Base-by-base conservation (phyloP, 345 rosid species). In the Salix koriyanagi region DNA sequence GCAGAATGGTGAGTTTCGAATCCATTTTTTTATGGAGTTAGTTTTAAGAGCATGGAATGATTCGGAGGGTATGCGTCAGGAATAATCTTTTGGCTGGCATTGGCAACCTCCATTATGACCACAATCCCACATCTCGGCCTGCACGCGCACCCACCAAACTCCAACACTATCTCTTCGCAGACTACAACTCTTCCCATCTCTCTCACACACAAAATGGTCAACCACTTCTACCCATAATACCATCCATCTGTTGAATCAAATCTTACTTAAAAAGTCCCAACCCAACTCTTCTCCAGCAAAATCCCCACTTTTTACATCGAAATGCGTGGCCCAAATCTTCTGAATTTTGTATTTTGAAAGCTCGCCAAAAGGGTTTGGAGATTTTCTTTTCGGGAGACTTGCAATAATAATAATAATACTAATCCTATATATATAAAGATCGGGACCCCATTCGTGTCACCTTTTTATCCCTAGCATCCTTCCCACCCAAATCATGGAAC, bases 91-190 rank as follows among this genome's bases (percentile, higher is more conserved):
- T 69, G 80, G 81, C 72, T 81, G 81, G 30, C 30, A 26, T 26
- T 28, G 30, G 81, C 81, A 81, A 68, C 82, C 74, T 28, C 84
- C 80, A 91, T 72, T 80, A 85, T 87, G 87, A 87, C 90, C 90
- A 85, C 91, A 86, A 79, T 85, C 85, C 90, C 91, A 85, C 89
- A 72, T 78, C 80, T 79, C 80, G 76, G 61, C 76, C 82, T 79
- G 92, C 94, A 90, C 85, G 93, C 93, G 96, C 91, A 90, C 73
- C 88, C 92, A 90, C 90, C 88, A 80, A 88, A 83, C 88, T 82
- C 81, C 67, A 34, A 66, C 83, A 76, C 83, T 54, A 44, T 73
- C 74, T 52, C 68, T 23, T 42, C 13, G 4, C 66, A 30, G 11
- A 23, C 54, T 72, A 77, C 65, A 41, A 26, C 32, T 41, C 18